phyloP scores from a whole-genome alignment of 2,329 filamentous ascomycete species.

The Claviceps capensis region DNA sequence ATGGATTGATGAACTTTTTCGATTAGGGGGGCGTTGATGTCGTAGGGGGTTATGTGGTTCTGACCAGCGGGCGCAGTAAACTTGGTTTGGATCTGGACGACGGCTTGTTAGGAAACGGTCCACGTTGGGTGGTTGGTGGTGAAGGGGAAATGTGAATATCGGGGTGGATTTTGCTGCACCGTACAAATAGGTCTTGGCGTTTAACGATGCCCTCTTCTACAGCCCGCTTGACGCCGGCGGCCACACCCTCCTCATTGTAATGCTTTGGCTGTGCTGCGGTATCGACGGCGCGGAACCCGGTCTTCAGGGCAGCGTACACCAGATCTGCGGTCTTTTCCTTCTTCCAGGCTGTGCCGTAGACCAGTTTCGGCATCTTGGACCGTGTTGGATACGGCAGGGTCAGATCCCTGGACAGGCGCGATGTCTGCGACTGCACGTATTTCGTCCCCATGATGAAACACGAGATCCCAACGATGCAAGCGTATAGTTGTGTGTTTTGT shows the following conservation, averaged over 20 bases:
- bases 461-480: background rate
- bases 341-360: slow-evolving; percentile 87
- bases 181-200: slow-evolving; percentile 48
- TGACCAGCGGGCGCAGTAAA: slow-evolving; percentile 56
- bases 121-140: background rate
- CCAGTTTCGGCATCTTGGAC: slow-evolving; percentile 34
- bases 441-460: slow-evolving; percentile 8
- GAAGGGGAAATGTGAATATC: background rate
- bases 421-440: slow-evolving; percentile 13
- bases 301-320: slow-evolving; percentile 52
- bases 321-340: slow-evolving; percentile 51
- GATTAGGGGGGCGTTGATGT: slow-evolving; percentile 39
- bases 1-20: slow-evolving; percentile 57
- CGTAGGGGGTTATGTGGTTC: slow-evolving; percentile 47
- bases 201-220: slow-evolving; percentile 44
- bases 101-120: background rate
- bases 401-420: slow-evolving; percentile 20
- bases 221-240: slow-evolving; percentile 48
- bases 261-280: slow-evolving; percentile 69
- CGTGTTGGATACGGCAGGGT: slow-evolving; percentile 16
- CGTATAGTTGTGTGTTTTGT: background rate
- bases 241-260: slow-evolving; percentile 61
- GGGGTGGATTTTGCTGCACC: background rate
- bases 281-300: slow-evolving; percentile 61
- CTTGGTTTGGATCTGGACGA: slow-evolving; percentile 61